A percentile compares a stretch with the other conserved stretches of the same genome.
Conservation (phyloP, 768 basidiomycete genomes). For the Mycena capillaripes region DNA sequence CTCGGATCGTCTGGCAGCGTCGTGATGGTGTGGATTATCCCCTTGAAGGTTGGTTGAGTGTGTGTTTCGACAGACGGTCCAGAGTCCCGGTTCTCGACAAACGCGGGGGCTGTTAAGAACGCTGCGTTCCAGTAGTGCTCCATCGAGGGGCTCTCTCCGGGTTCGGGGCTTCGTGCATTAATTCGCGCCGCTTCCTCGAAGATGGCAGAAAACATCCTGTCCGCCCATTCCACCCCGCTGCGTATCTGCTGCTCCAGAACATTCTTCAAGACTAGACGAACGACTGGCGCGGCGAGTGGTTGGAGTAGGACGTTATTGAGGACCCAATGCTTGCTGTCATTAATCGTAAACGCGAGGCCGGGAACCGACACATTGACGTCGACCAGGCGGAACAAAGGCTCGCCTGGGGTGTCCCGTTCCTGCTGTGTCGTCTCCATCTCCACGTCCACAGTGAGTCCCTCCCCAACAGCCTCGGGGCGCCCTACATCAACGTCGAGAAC, state of each 20-base stretch:
- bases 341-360: constrained; percentile 48
- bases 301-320: constrained; percentile 53
- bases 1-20: constrained; percentile 27
- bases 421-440: constrained; percentile 47
- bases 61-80: constrained; percentile 22
- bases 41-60: constrained; percentile 45
- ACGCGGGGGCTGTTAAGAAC: constrained; percentile 40
- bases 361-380: constrained; percentile 46
- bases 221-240: constrained; percentile 42
- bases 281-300: constrained; percentile 50
- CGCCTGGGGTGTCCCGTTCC: constrained; percentile 27
- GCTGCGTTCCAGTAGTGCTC: constrained; percentile 48
- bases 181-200: constrained; percentile 39
- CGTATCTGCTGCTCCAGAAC: constrained; percentile 47
- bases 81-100: constrained; percentile 20
- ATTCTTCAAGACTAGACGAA: constrained; percentile 43
- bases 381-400: constrained; percentile 48
- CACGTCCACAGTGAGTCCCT: constrained; percentile 47
- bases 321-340: constrained; percentile 55
- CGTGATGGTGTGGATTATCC: constrained; percentile 45
- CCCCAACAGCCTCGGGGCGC: constrained; percentile 22
- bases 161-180: constrained; percentile 12
- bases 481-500: constrained; percentile 53
- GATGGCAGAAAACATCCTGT: constrained; percentile 45
- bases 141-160: constrained; percentile 31